Evolutionary conservation across 2,329 filamentous ascomycete genomes (phyloP).

Genomic region (Colletotrichum acutatum): DNA sequence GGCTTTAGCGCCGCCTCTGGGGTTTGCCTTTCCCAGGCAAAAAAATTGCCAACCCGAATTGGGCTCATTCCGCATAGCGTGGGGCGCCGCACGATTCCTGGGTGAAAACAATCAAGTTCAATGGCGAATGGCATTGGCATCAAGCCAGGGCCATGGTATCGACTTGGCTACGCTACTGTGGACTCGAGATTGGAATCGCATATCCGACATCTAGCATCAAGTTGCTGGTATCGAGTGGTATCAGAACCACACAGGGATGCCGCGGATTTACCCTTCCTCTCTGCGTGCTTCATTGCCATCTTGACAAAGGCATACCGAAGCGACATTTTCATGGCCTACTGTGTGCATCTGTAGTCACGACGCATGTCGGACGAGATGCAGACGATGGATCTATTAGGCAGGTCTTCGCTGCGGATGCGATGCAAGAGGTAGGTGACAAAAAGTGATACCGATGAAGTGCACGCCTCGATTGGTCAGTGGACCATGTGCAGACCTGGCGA

Average conservation of each 20-base stretch:
- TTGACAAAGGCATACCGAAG: neutral
- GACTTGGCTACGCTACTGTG: neutral
- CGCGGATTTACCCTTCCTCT: neutral
- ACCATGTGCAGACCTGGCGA: neutral
- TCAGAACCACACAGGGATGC: conserved; percentile 1
- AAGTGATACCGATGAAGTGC: neutral
- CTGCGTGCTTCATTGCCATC: neutral
- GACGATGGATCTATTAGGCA: neutral
- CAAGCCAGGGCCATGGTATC: neutral
- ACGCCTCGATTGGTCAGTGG: neutral
- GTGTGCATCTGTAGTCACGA: neutral
- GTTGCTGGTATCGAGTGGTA: conserved; percentile 24
- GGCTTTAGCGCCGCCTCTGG: neutral
- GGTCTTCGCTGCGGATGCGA: conserved; percentile 1
- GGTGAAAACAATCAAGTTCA: conserved; percentile 12
- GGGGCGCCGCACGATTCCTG: conserved; percentile 12
- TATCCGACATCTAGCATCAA: conserved; percentile 22
- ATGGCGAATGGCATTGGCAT: neutral
- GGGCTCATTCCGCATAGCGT: conserved; percentile 29
- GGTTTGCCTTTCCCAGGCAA: neutral
- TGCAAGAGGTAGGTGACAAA: conserved; percentile 7
- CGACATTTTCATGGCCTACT: neutral
- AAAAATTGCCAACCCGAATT: conserved; percentile 11
- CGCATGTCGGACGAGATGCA: neutral
- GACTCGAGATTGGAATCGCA: conserved; percentile 26